Evolutionary conservation across 768 basidiomycete genomes (phyloP).

Genomic region (Leucosporidium yakuticum): DNA sequence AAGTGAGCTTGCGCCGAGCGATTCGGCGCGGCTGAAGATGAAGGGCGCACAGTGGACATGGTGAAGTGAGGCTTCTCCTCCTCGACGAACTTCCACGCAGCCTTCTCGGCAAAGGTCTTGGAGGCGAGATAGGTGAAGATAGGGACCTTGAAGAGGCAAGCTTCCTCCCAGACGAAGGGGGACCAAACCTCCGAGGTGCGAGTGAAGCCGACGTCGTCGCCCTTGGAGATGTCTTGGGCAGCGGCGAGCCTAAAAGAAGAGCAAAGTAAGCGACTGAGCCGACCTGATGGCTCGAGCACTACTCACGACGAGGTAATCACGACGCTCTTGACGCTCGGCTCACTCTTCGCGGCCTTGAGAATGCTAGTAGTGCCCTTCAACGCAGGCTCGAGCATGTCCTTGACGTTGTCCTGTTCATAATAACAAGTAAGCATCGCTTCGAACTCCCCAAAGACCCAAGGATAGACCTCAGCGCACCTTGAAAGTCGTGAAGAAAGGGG

Average conservation of each 20-base stretch:
- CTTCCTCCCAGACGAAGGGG: slow-evolving; percentile 12
- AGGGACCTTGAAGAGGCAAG: neutral
- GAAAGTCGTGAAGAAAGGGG: slow-evolving; percentile 1
- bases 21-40: neutral
- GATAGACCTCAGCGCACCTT: neutral
- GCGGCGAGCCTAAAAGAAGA: neutral
- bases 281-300: too few species aligned
- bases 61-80: slow-evolving; percentile 18
- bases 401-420: slow-evolving; percentile 3
- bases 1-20: neutral
- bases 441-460: neutral
- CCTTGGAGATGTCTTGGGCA: neutral
- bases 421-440: neutral
- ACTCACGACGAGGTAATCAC: slow-evolving; percentile 10
- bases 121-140: neutral
- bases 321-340: slow-evolving; percentile 19
- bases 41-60: slow-evolving; percentile 6
- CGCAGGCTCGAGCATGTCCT: slow-evolving; percentile 18
- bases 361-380: slow-evolving; percentile 11
- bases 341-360: slow-evolving; percentile 2
- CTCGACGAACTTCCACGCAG: slow-evolving; percentile 31
- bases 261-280: neutral
- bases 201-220: neutral
- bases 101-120: slow-evolving; percentile 26
- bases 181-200: slow-evolving; percentile 15